Conservation (phyloP, 139 green algal genomes). For the Chlorella sorokiniana region DNA sequence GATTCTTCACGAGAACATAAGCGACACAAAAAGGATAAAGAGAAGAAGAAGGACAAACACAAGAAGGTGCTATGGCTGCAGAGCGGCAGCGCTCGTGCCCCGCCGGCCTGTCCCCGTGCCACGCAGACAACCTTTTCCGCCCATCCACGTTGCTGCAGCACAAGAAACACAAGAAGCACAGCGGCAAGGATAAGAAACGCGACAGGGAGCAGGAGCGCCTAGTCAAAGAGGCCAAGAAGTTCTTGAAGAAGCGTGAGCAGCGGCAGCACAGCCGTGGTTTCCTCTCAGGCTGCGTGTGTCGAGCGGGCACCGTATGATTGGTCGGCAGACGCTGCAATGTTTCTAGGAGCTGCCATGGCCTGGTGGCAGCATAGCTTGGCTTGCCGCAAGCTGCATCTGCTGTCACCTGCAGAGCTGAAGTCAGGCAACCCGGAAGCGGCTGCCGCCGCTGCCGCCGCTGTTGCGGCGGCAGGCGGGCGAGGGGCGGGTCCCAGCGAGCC, state of each 20-base stretch:
- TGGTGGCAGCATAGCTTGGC: too few species aligned
- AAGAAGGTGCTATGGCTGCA: slow-evolving; percentile 26
- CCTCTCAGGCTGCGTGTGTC: too few species aligned
- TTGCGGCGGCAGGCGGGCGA: not conserved
- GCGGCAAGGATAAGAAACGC: slow-evolving; percentile 28
- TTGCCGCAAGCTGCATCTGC: too few species aligned
- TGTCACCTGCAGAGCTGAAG: not conserved
- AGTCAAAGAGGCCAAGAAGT: slow-evolving; percentile 40
- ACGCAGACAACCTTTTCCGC: not conserved
- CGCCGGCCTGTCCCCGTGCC: not conserved
- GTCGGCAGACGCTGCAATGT: too few species aligned
- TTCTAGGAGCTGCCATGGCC: too few species aligned
- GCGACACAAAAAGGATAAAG: slow-evolving; percentile 39
- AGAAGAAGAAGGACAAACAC: slow-evolving; percentile 37
- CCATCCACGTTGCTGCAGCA: not conserved
- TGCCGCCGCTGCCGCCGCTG: not conserved
- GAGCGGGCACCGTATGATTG: too few species aligned
- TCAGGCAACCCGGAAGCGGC: not conserved
- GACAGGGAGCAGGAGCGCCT: slow-evolving; percentile 36
- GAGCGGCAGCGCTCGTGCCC: not conserved
- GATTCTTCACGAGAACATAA: slow-evolving; percentile 13
- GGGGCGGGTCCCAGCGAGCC: not conserved
- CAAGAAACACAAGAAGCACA: slow-evolving; percentile 42
- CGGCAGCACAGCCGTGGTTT: too few species aligned
- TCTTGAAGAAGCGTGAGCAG: slow-evolving; percentile 54